phyloP scores from a whole-genome alignment of 805 yeast species.

The Candida namnaoensis region DNA sequence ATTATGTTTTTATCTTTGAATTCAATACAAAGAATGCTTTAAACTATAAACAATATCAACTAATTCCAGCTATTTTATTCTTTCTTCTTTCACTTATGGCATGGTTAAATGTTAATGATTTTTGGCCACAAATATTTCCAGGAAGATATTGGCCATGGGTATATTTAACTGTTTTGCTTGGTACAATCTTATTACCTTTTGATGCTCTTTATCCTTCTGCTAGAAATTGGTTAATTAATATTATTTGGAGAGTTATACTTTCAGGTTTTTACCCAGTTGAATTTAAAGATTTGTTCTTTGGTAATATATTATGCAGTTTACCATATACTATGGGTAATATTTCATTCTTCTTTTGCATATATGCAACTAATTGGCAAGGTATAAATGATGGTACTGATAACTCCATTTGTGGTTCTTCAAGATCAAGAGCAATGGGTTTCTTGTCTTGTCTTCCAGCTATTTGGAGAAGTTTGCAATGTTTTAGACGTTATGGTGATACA shows the following conservation, averaged over 20 bases:
- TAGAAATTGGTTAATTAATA: conserved; percentile 68
- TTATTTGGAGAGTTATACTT: conserved; percentile 61
- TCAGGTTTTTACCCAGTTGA: conserved; percentile 94
- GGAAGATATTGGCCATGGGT: conserved; percentile 78
- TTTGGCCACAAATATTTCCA: conserved; percentile 51
- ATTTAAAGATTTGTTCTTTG: conserved; percentile 87
- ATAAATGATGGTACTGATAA: conserved; percentile 29
- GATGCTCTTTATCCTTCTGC: conserved; percentile 46
- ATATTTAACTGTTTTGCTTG: conserved; percentile 45
- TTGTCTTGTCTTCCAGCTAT: conserved; percentile 77
- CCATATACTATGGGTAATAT: conserved; percentile 83
- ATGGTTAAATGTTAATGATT: conserved; percentile 70
- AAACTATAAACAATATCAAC: conserved; percentile 55
- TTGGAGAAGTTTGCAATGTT: conserved; percentile 87
- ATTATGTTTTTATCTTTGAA: conserved; percentile 89
- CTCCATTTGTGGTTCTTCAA: conserved; percentile 63
- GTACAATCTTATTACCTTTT: conserved; percentile 52
- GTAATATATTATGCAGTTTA: conserved; percentile 84
- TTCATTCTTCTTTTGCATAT: conserved; percentile 80
- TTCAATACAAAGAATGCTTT: conserved; percentile 62
- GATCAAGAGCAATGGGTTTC: conserved; percentile 75
- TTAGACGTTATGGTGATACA: conserved; percentile 85
- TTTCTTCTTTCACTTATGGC: conserved; percentile 50
- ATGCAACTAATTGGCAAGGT: conserved; percentile 62
- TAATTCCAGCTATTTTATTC: conserved; percentile 54